Base-by-base conservation (phyloP, 2,329 filamentous ascomycete species). In the Atkinsonella hypoxylon region DNA sequence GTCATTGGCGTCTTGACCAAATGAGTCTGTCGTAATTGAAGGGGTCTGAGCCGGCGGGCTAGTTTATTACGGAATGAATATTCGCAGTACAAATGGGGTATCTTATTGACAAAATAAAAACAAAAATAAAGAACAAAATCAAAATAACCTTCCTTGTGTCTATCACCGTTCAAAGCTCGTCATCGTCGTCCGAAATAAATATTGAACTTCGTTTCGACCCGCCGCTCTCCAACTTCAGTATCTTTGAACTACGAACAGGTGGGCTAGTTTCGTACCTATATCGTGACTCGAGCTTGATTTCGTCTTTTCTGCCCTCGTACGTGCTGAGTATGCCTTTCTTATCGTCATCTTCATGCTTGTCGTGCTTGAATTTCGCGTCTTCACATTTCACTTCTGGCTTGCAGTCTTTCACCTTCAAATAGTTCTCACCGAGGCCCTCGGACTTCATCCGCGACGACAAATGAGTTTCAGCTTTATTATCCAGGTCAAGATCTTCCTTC, bases 1-100 rank as follows among this genome's bases (percentile, higher is more conserved):
- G 60, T 76, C n/a, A 54, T 73, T 17, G 77, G 77, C 3, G 70
- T 73, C 0, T 61, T 79, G 48, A 78, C 72, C 0, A 81, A 81
- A 53, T 79, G 13, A 44, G 17, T n/a, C 4, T 45, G 39, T 18
- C 17, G 13, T 17, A 17, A 22, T 6, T 12, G 17, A 17, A 38
- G 12, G 38, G n/a, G 38, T 41, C 15, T 36, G 34, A 15, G 34
- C 2, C 7, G 13, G 26, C 4, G 26, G 26, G 26, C 26, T 26
- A 26, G 1, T 26, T 36, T 15, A 36, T 12, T 36, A 9, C 6
- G 34, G 26, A 26, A 36, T 36, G 13, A 9, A 36, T 36, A 36
- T 36, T 36, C 11, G 34, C 13, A 15, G 11, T 36, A 36, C 15
- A 12, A 36, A 15, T 15, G 59, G 26, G 58, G 58, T 63, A 64